Base-by-base conservation (phyloP, 148 eudicot genomes). In the Dysphania ambrosioides region DNA sequence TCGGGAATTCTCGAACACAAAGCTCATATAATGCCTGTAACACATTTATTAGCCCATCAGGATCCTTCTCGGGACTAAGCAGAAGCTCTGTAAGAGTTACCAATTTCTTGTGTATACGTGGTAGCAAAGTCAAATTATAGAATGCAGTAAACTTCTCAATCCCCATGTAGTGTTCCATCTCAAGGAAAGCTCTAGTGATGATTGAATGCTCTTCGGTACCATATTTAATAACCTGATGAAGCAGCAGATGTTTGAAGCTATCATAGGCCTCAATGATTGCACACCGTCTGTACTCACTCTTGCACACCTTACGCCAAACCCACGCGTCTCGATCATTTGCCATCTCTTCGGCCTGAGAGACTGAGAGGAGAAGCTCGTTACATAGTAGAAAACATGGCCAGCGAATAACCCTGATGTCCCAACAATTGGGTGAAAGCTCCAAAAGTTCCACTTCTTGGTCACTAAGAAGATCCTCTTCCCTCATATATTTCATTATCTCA, bases 391-490 rank as follows among this genome's bases (percentile, higher is more conserved):
- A 62, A 82, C 98, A 91, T 4, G 98, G 98, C 98, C 98, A 94
- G 13, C 98, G 95, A 81, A 94, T 75, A 72, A 94, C 98, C 72
- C 84, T 88, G 13, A 94, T 91, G 1, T 78, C 83, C 98, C 98
- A 94, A 78, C 88, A 81, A 69, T 88, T 94, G 12, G 90, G 97
- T 1, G 96, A 90, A 74, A 94, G 87, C 80, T 94, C 96, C 57
- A 90, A 73, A 72, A 88, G 86, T 82, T 94, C 98, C 61, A 91
- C 76, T 74, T 94, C 98, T 63, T 36, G 75, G 53, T 94, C 97
- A 75, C 97, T 90, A 70, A 94, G 79, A 63, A 91, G 87, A 81
- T 94, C 98, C 77, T 94, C 98, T 74, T 94, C 98, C 75, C 98
- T 86, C 82, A 91, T 59, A 69, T 86, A 85, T 34, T 90, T 78